These are phyloP conservation scores for Penicillium turbatum DNA, from an alignment of 495 filamentous ascomycete species.

Conservation along the genomic window DNA sequence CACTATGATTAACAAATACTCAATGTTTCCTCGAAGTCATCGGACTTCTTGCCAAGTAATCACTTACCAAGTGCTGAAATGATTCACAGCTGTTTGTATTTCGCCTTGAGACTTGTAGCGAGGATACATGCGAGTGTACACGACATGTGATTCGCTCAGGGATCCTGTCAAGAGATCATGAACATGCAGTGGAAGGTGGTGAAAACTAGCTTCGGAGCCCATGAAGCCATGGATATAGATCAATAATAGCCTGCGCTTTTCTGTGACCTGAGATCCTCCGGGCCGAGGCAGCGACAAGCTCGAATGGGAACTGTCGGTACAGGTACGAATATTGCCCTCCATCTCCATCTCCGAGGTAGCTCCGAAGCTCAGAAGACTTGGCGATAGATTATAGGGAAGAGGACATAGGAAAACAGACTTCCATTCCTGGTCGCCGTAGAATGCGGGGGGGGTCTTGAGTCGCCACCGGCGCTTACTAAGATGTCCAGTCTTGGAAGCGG, in stretches of 20 bases:
- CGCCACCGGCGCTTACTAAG: too few species aligned
- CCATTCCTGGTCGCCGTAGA: neutral
- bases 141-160: conserved; percentile 65
- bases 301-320: conserved; percentile 6
- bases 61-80: conserved; percentile 73
- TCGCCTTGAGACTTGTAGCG: conserved; percentile 78
- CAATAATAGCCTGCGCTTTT: conserved; percentile 61
- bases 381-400: too few species aligned
- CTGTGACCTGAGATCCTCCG: conserved; percentile 1
- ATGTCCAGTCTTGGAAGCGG: neutral
- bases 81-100: conserved; percentile 67
- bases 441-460: neutral
- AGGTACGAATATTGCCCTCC: conserved; percentile 11
- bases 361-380: neutral
- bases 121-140: conserved; percentile 91
- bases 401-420: neutral
- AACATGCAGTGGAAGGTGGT: conserved; percentile 80
- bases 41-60: neutral
- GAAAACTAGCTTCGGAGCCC: conserved; percentile 84
- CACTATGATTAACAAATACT: neutral
- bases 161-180: conserved; percentile 69
- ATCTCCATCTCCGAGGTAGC: neutral
- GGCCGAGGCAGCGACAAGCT: conserved; percentile 18
- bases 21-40: too few species aligned
- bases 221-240: conserved; percentile 93